Conservation (phyloP, 441 rosid genomes). For the Aleurites moluccanus region DNA sequence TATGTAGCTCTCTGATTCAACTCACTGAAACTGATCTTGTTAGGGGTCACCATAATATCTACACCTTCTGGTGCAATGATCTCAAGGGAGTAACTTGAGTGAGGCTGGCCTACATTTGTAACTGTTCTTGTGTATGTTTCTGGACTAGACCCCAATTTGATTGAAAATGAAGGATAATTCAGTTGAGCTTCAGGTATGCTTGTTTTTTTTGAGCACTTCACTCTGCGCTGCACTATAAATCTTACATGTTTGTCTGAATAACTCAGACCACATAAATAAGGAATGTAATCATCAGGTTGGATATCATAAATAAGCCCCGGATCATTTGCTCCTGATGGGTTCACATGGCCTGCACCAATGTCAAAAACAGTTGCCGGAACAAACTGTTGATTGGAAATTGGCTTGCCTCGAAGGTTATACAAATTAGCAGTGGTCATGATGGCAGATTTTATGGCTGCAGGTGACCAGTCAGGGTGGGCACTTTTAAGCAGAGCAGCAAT, state of each 20-base stretch:
- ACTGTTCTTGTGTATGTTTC: constrained; percentile 45
- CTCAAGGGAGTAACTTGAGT: constrained; percentile 23
- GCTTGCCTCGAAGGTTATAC: constrained; percentile 29
- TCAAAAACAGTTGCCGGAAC: constrained; percentile 39
- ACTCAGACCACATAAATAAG: constrained; percentile 48
- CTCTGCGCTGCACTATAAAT: constrained; percentile 26
- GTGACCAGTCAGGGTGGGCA: constrained; percentile 62
- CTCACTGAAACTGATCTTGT: constrained; percentile 25
- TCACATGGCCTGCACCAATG: constrained; percentile 55
- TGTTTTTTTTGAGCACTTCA: constrained; percentile 29
- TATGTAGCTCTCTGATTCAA: constrained; percentile 36
- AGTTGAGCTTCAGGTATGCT: constrained; percentile 44
- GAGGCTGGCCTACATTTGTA: constrained; percentile 40
- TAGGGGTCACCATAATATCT: constrained; percentile 33
- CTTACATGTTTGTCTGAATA: constrained; percentile 32
- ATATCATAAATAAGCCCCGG: constrained; percentile 51
- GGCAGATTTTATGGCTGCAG: constrained; percentile 81
- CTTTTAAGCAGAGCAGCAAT: constrained; percentile 76
- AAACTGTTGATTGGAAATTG: constrained; percentile 37
- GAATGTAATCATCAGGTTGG: constrained; percentile 47
- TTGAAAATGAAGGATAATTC: constrained; percentile 55
- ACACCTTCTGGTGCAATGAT: constrained; percentile 34
- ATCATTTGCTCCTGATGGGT: constrained; percentile 34
- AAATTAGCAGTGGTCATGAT: constrained; percentile 55
- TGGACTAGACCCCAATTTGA: constrained; percentile 24